These are phyloP conservation scores for Colletotrichum trifolii DNA, from an alignment of 2,329 filamentous ascomycete genomes.

Conservation along the genomic window DNA sequence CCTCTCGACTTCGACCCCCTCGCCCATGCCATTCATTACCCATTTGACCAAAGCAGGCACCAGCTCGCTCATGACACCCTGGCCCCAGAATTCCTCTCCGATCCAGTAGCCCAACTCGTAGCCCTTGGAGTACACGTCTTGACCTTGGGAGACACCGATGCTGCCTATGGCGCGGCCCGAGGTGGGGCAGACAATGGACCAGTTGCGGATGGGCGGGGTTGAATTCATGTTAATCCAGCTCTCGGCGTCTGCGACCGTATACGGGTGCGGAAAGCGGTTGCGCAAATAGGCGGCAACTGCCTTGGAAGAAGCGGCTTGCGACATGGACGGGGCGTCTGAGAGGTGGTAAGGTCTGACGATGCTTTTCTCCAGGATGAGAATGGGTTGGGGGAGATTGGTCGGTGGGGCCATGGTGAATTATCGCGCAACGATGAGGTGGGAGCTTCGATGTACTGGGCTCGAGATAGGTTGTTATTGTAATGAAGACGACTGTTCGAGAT, in stretches of 20 bases:
- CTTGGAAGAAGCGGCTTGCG: slow-evolving; percentile 51
- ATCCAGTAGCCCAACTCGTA: slow-evolving; percentile 64
- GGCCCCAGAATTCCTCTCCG: slow-evolving; percentile 55
- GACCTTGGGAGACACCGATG: slow-evolving; percentile 51
- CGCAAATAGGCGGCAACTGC: slow-evolving; percentile 53
- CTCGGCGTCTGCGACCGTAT: slow-evolving; percentile 53
- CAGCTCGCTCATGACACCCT: slow-evolving; percentile 56
- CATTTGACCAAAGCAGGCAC: slow-evolving; percentile 53
- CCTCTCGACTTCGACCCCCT: slow-evolving; percentile 48
- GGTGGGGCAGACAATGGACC: slow-evolving; percentile 22
- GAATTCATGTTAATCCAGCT: slow-evolving; percentile 47
- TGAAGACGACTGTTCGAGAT: no score
- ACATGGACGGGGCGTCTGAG: slow-evolving; percentile 51
- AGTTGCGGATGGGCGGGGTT: slow-evolving; percentile 11
- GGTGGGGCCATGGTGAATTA: slow-evolving; percentile 4
- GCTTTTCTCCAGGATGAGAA: slow-evolving; percentile 28
- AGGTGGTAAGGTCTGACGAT: slow-evolving; percentile 53
- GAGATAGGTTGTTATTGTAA: not conserved
- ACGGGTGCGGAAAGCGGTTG: slow-evolving; percentile 58
- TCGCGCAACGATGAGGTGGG: no score
- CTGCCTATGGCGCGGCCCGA: slow-evolving; percentile 46
- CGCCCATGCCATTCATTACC: slow-evolving; percentile 52
- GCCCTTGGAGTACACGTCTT: slow-evolving; percentile 54
- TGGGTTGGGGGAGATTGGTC: slow-evolving; percentile 7
- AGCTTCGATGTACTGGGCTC: not conserved